phyloP scores from a whole-genome alignment of 352 stramenopile genomes.

The Phytophthora pseudosyringae region DNA sequence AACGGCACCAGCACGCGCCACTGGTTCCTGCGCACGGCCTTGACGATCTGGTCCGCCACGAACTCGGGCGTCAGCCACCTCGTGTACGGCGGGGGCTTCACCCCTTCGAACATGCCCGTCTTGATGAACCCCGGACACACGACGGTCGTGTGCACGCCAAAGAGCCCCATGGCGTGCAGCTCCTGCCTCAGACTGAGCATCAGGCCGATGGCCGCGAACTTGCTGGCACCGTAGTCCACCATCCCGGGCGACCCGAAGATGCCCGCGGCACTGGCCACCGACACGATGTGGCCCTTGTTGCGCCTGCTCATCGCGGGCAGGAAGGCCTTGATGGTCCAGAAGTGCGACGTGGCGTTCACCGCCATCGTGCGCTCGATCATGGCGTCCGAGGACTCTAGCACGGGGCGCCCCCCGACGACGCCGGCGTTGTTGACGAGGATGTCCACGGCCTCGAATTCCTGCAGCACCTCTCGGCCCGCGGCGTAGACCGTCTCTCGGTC shows the following conservation, averaged over 20 bases:
- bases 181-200: slow-evolving; percentile 59
- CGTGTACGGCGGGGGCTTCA: slow-evolving; percentile 44
- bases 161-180: slow-evolving; percentile 44
- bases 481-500: slow-evolving; percentile 40
- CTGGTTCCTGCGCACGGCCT: slow-evolving; percentile 56
- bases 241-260: slow-evolving; percentile 54
- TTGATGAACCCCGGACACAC: slow-evolving; percentile 68
- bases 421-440: slow-evolving; percentile 64
- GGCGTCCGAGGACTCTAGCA: slow-evolving; percentile 48
- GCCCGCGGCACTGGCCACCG: slow-evolving; percentile 51
- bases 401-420: slow-evolving; percentile 48
- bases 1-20: slow-evolving; percentile 47
- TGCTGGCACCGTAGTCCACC: slow-evolving; percentile 65
- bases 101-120: slow-evolving; percentile 74
- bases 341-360: slow-evolving; percentile 58
- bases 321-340: slow-evolving; percentile 61
- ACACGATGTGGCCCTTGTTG: slow-evolving; percentile 57
- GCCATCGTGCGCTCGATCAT: slow-evolving; percentile 58
- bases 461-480: slow-evolving; percentile 27
- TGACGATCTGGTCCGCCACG: slow-evolving; percentile 53
- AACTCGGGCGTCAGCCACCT: slow-evolving; percentile 51
- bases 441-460: slow-evolving; percentile 41
- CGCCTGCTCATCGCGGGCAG: slow-evolving; percentile 49
- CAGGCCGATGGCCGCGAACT: slow-evolving; percentile 50
- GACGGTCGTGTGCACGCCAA: slow-evolving; percentile 55